Evolutionary conservation across 2,329 filamentous ascomycete genomes (phyloP).

Genomic region (Nectriaceae sp.): DNA sequence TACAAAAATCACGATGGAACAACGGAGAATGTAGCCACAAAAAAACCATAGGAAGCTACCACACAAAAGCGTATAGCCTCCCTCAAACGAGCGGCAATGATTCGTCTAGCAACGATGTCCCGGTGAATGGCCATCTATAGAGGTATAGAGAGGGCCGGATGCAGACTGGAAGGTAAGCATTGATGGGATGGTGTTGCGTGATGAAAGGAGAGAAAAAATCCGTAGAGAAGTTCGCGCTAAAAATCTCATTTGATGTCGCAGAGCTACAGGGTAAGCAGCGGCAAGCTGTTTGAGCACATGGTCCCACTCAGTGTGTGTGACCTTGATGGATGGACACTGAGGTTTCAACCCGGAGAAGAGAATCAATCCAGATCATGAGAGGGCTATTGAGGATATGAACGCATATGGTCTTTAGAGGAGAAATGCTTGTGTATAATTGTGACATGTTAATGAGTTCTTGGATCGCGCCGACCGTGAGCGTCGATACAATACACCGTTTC

Average conservation of each 20-base stretch:
- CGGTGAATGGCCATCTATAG: slow-evolving; percentile 23
- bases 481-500: too few relatives aligned
- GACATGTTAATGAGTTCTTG: too few relatives aligned
- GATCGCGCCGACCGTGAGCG: too few relatives aligned
- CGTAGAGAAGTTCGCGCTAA: not conserved
- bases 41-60: slow-evolving; percentile 47
- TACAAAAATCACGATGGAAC: not conserved
- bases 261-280: too few relatives aligned
- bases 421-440: too few relatives aligned
- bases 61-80: slow-evolving; percentile 41
- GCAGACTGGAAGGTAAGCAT: slow-evolving; percentile 26
- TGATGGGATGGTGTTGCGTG: slow-evolving; percentile 35
- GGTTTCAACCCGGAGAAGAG: too few relatives aligned
- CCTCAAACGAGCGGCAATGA: slow-evolving; percentile 45
- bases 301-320: too few relatives aligned
- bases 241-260: not conserved
- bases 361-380: too few relatives aligned
- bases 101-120: slow-evolving; percentile 38
- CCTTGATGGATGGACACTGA: too few relatives aligned
- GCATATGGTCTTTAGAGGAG: too few relatives aligned
- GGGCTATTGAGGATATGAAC: too few relatives aligned
- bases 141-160: slow-evolving; percentile 19
- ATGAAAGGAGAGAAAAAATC: slow-evolving; percentile 17
- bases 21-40: slow-evolving; percentile 38
- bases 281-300: too few relatives aligned